A percentile compares a stretch with the other conserved stretches of the same genome.
These are phyloP conservation scores for sunflower (Helianthus annuus) DNA, from an alignment of 129 eudicot genomes.

Conservation along the genomic window HanXRQr2.0-SUNRISE NC_035442.2:154215589-154216088, in stretches of 20 bases:
- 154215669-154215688: conserved; percentile 96
- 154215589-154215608: conserved; percentile 1
- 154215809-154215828: conserved; percentile 90
- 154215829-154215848: conserved; percentile 79
- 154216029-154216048: conserved; percentile 60
- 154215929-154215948: conserved; percentile 61
- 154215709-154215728: conserved; percentile 65
- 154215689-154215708: conserved; percentile 72
- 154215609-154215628: conserved; percentile 7
- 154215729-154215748: conserved; percentile 61
- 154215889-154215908: conserved; percentile 99
- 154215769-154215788: conserved; percentile 78
- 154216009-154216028: conserved; percentile 85
- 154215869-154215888: conserved; percentile 95
- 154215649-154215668: conserved; percentile 91
- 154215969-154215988: conserved; percentile 81
- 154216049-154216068: conserved; percentile 80
- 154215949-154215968: conserved; percentile 75
- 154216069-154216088: conserved; percentile 59
- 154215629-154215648: conserved; percentile 11
- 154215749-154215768: conserved; percentile 84
- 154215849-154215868: conserved; percentile 74
- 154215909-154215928: conserved; percentile 78
- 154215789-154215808: conserved; percentile 94
- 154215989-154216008: conserved; percentile 92